Evolutionary conservation across 179 eudicot genomes (phyloP).

Genomic region (Beta corolliflora): DNA sequence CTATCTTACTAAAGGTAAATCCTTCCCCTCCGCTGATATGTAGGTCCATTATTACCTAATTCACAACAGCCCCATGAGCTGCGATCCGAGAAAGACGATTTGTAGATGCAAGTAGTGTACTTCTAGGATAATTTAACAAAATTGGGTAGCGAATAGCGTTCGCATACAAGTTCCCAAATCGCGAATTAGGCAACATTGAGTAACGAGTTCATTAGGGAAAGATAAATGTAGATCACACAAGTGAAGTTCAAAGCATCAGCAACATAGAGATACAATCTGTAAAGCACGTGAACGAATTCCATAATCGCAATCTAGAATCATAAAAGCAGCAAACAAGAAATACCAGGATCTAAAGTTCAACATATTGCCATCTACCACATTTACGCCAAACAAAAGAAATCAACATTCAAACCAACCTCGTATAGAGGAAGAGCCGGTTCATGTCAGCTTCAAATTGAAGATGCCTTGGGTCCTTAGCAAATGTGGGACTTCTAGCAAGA

Average conservation of each 20-base stretch:
- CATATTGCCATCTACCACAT: not conserved
- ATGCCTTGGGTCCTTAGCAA: conserved; percentile 75
- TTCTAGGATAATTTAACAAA: no score
- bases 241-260: not conserved
- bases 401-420: conserved; percentile 50
- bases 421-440: conserved; percentile 83
- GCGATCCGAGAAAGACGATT: no score
- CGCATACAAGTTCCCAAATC: no score
- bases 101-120: no score
- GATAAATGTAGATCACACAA: not conserved
- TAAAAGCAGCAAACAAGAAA: not conserved
- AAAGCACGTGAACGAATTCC: not conserved
- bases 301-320: not conserved
- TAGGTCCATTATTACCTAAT: no score
- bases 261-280: not conserved
- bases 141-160: no score
- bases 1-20: not conserved
- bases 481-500: conserved; percentile 87
- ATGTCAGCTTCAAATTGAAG: conserved; percentile 95
- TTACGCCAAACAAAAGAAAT: not conserved
- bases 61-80: no score
- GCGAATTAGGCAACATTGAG: no score
- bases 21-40: not conserved
- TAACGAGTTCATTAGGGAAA: no score
- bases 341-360: no score